phyloP scores from a whole-genome alignment of 1,139 yeast species.

The Pneumocystis carinii region DNA sequence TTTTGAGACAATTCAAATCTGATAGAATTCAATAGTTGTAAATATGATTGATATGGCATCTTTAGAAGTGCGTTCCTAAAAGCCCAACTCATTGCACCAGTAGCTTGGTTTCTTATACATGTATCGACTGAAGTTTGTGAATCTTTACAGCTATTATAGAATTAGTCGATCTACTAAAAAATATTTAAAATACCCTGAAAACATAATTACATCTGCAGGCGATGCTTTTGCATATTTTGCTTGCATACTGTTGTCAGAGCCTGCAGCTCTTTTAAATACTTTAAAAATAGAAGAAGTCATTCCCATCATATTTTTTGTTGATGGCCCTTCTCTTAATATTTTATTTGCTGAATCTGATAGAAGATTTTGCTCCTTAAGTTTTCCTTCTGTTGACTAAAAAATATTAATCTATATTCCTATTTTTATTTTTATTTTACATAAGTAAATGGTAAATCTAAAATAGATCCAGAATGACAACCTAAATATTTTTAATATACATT shows the following conservation, averaged over 20 bases:
- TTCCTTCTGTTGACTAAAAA: conserved; percentile 59
- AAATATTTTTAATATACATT: conserved; percentile 47
- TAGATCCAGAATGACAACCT: conserved; percentile 79
- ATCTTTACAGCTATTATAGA: conserved; percentile 4
- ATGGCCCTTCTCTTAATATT: conserved; percentile 52
- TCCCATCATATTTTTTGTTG: conserved; percentile 46
- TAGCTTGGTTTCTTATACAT: conserved; percentile 34
- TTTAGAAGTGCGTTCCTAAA: conserved; percentile 56
- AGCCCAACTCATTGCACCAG: conserved; percentile 93
- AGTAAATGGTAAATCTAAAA: conserved; percentile 71
- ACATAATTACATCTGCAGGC: conserved; percentile 74
- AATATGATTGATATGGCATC: conserved; percentile 59
- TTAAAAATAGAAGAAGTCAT: conserved; percentile 43
- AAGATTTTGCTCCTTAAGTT: conserved; percentile 74
- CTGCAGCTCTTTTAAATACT: conserved; percentile 38
- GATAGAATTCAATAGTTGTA: conserved; percentile 68
- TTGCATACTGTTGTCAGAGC: conserved; percentile 29
- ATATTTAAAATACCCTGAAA: conserved; percentile 76
- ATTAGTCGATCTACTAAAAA: conserved; percentile 36
- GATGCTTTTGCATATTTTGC: conserved; percentile 51
- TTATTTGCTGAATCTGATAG: conserved; percentile 75
- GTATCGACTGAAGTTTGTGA: conserved; percentile 9
- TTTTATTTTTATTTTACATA: conserved; percentile 25
- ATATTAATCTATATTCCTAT: neutral
- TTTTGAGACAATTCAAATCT: conserved; percentile 32